Conservation (phyloP, 345 rosid species). For the Rhodomyrtus tomentosa region DNA sequence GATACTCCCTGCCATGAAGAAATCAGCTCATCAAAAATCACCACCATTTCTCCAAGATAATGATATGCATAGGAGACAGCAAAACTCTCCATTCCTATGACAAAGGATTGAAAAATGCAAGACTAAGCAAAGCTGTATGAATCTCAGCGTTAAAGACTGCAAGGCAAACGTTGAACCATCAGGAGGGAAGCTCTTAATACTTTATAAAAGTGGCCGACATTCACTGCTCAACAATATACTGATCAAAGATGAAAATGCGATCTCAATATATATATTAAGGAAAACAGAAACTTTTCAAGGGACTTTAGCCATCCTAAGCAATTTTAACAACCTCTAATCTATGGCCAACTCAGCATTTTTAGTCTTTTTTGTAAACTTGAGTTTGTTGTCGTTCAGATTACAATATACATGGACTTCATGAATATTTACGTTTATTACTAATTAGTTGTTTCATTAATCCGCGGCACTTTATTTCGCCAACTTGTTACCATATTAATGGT, state of each 20-base stretch:
- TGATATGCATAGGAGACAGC: background rate
- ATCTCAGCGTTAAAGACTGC: background rate
- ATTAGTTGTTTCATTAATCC: background rate
- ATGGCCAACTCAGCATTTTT: background rate
- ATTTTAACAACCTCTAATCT: background rate
- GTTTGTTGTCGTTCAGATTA: background rate
- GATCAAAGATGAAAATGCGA: background rate
- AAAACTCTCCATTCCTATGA: background rate
- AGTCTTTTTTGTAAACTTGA: background rate
- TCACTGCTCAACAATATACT: background rate
- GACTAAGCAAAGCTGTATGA: background rate
- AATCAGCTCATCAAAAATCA: constrained; percentile 10
- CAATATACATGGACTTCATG: background rate
- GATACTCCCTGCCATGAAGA: constrained; percentile 74
- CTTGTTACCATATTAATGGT: background rate
- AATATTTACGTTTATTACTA: background rate
- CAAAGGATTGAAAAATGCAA: background rate
- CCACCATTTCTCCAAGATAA: background rate
- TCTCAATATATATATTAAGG: background rate
- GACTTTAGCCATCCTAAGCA: background rate
- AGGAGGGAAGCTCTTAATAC: background rate
- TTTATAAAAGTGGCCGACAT: background rate
- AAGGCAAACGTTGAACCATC: background rate
- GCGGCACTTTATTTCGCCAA: background rate
- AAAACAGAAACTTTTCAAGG: background rate